phyloP scores from a whole-genome alignment of 345 rosid genomes.

The Salix exigua region DNA sequence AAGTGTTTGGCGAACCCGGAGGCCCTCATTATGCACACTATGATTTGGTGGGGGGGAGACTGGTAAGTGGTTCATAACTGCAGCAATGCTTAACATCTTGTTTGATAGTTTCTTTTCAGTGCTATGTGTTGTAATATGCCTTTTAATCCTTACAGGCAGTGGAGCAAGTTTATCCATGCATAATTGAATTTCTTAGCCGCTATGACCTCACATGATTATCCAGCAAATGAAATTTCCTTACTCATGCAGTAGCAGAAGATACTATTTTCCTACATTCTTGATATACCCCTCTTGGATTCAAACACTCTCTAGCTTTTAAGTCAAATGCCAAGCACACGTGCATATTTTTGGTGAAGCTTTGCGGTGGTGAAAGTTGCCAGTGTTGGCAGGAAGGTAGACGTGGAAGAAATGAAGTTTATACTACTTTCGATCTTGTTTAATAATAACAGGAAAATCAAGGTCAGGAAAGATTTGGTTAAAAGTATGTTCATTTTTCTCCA shows the following conservation, averaged over 20 bases:
- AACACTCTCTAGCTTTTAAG: background rate
- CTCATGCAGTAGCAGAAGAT: background rate
- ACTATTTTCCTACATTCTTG: background rate
- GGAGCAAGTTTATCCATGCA: slow-evolving; percentile 86
- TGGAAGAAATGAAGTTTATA: background rate
- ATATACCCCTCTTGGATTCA: background rate
- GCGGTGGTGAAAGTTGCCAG: too few species aligned
- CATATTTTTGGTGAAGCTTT: background rate
- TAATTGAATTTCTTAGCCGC: slow-evolving; percentile 59
- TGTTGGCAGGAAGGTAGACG: background rate
- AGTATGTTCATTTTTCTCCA: background rate
- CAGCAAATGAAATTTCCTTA: background rate
- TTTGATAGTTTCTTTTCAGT: slow-evolving; percentile 16
- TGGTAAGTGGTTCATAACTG: slow-evolving; percentile 40
- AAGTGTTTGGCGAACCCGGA: slow-evolving; percentile 52
- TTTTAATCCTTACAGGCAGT: slow-evolving; percentile 53
- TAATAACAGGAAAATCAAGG: background rate
- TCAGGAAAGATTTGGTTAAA: background rate
- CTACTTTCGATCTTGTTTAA: background rate
- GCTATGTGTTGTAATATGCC: background rate
- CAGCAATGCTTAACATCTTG: background rate
- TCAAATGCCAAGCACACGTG: background rate
- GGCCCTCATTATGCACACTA: slow-evolving; percentile 79
- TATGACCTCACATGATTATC: slow-evolving; percentile 41
- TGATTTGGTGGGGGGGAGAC: slow-evolving; percentile 67